Conservation (phyloP, 1,284 basidiomycete species). For the Apiotrichum gracile region DNA sequence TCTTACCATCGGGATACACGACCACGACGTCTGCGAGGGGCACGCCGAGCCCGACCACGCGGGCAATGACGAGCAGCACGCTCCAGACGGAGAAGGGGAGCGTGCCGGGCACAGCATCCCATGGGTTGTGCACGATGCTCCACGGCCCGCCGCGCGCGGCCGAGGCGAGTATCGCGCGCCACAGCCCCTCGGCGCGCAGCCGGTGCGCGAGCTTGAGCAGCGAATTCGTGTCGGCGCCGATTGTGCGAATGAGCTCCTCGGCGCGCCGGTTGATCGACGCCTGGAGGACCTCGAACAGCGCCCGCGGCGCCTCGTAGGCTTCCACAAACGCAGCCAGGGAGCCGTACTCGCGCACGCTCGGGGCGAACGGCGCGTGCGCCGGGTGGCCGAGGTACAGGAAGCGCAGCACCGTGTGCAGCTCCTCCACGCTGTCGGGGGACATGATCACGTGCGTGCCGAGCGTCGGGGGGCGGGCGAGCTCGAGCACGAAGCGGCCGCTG, state of each 20-base stretch:
- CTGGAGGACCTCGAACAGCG: background rate
- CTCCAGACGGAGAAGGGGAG: background rate
- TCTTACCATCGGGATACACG: background rate
- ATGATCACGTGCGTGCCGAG: background rate
- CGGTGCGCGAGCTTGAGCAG: background rate
- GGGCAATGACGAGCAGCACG: background rate
- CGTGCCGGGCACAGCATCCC: background rate
- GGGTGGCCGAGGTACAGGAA: slow-evolving; percentile 1
- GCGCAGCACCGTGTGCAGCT: slow-evolving; percentile 1
- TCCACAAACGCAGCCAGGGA: background rate
- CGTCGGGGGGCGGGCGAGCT: background rate
- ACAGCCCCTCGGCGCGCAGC: background rate
- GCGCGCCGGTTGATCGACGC: background rate
- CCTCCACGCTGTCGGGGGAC: background rate
- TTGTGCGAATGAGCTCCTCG: background rate
- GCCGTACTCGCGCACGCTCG: background rate
- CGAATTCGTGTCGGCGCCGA: background rate
- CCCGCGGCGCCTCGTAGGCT: background rate
- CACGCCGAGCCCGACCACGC: background rate
- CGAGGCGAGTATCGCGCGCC: background rate
- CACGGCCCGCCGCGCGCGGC: background rate
- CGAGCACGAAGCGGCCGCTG: slow-evolving; percentile 3
- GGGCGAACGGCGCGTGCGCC: background rate
- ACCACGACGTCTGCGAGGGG: background rate
- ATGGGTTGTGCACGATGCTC: background rate